These are phyloP conservation scores for Fistulifera pelliculosa DNA, from an alignment of 108 stramenopile species.

Conservation along the genomic window DNA sequence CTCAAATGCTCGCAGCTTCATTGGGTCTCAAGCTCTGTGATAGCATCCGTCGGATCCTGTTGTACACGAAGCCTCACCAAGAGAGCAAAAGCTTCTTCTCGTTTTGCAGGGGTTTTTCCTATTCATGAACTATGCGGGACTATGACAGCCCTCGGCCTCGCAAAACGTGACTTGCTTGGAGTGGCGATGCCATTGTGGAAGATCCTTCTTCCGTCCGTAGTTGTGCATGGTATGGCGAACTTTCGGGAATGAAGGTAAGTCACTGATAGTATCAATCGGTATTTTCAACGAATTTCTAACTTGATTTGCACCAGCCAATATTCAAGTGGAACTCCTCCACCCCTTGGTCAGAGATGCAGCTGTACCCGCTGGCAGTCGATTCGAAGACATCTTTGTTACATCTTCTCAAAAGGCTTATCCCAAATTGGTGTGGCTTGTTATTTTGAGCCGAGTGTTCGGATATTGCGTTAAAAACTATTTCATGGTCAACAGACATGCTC, in stretches of 20 bases:
- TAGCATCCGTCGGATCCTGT: constrained; percentile 58
- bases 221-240: constrained; percentile 88
- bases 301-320: constrained; percentile 31
- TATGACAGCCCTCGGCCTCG: constrained; percentile 84
- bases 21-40: constrained; percentile 76
- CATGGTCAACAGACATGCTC: constrained; percentile 72
- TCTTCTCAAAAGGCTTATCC: constrained; percentile 57
- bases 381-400: constrained; percentile 28
- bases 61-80: constrained; percentile 75
- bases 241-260: constrained; percentile 78
- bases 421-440: constrained; percentile 76
- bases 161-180: constrained; percentile 76
- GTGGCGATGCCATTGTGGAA: constrained; percentile 62
- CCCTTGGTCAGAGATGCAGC: constrained; percentile 92
- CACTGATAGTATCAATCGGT: too few species aligned
- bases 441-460: constrained; percentile 63
- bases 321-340: constrained; percentile 90
- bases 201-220: constrained; percentile 65
- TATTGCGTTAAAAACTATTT: constrained; percentile 86
- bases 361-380: constrained; percentile 47
- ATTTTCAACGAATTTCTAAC: constrained; percentile 1
- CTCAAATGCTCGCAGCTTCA: constrained; percentile 72
- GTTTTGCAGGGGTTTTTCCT: constrained; percentile 76
- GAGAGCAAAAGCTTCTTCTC: constrained; percentile 66
- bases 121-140: constrained; percentile 92